Base-by-base conservation (phyloP, 164 flowering plant genomes). In the Pachysandra terminalis region DNA sequence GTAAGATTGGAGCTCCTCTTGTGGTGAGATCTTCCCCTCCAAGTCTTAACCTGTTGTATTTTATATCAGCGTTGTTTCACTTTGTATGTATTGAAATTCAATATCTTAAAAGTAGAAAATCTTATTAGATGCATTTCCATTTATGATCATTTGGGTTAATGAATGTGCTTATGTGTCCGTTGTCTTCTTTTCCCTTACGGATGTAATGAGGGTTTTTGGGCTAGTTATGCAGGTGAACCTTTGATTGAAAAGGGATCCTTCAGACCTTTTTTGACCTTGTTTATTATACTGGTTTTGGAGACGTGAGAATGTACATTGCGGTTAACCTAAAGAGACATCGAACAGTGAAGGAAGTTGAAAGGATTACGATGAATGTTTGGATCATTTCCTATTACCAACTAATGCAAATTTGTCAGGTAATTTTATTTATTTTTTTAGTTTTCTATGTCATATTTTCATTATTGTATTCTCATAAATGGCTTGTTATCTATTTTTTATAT, bases 321-420 rank as follows among this genome's bases (percentile, higher is more conserved):
- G 61, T 78, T 37, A 73, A 79, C 60, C 65, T 63, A 61, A 86
- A 79, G 79, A 85, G 85, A 81, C 69, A 78, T 69, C 76, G 70
- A 71, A 80, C 80, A 40, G 80, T 79, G 48, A 86, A 86, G 72
- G 84, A 79, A 68, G 79, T 78, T 60, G 86, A 81, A 48, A 73
- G 77, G 52, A 79, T 81, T 84, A 89, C 76, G 57, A 90, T 89
- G 95, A 84, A 74, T 56, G 75, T 86, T 67, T 82, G 83, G 70
- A 65, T 82, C 49, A 70, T 85, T 77, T 86, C 85, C 17, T 80
- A 79, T 65, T 81, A 81, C 73, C 90, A 86, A 76, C 64, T 79
- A 71, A 84, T 87, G 82, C 86, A 83, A 86, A 79, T 87, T 82
- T 84, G 96, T 72, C 95, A 89, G 90, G 95, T 89, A 70, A 68